Percentiles rank a stretch among this genome's conserved stretches.
phyloP scores from a whole-genome alignment of 805 yeast genomes.

The Metschnikowia gelsemii region DNA sequence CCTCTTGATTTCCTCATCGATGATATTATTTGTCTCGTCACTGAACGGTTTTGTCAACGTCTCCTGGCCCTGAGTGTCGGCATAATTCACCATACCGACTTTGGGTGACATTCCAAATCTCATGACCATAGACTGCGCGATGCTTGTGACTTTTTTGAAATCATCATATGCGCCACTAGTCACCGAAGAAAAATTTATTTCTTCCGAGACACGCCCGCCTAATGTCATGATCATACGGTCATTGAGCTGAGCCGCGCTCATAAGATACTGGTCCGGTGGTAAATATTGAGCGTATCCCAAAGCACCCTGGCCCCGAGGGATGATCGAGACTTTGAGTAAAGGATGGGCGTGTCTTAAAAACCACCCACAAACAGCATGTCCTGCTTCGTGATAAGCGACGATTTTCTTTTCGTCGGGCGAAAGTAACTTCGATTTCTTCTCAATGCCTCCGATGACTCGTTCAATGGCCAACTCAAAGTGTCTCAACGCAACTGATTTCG shows the following conservation, averaged over 20 bases:
- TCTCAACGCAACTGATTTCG: slow-evolving; percentile 61
- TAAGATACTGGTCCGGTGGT: slow-evolving; percentile 86
- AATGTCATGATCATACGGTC: slow-evolving; percentile 96
- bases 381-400: slow-evolving; percentile 98
- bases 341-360: slow-evolving; percentile 89
- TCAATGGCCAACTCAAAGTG: slow-evolving; percentile 97
- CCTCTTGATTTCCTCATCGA: slow-evolving; percentile 68
- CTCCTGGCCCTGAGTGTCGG: slow-evolving; percentile 46
- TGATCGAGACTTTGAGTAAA: slow-evolving; percentile 90
- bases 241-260: slow-evolving; percentile 70
- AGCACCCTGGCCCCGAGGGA: slow-evolving; percentile 96
- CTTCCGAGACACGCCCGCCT: slow-evolving; percentile 97
- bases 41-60: slow-evolving; percentile 63
- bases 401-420: slow-evolving; percentile 83
- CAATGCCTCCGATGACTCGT: slow-evolving; percentile 94
- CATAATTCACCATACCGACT: slow-evolving; percentile 66
- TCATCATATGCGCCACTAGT: slow-evolving; percentile 97
- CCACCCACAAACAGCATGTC: slow-evolving; percentile 99
- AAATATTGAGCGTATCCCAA: slow-evolving; percentile 96
- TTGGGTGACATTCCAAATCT: slow-evolving; percentile 88
- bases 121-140: slow-evolving; percentile 92
- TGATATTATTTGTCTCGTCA: slow-evolving; percentile 64
- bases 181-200: slow-evolving; percentile 84
- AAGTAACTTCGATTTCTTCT: slow-evolving; percentile 80
- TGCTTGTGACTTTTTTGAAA: slow-evolving; percentile 89